phyloP scores from a whole-genome alignment of 441 rosid species.

The Mallotus repandus region DNA sequence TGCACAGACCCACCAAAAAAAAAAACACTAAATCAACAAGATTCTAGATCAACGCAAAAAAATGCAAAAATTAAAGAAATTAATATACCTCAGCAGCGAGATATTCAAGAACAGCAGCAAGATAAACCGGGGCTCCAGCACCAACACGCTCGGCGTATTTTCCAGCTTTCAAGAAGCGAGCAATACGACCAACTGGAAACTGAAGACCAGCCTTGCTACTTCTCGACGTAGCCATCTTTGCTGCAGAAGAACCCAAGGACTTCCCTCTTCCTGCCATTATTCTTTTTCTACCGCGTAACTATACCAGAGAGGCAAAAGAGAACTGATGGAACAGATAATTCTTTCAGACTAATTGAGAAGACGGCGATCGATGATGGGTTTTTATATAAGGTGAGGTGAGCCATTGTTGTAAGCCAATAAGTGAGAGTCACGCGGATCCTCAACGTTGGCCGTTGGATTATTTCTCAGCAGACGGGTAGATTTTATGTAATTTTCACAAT shows the following conservation, averaged over 20 bases:
- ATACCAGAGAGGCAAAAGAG: too few relatives aligned
- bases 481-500: too few relatives aligned
- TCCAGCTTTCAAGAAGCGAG: conserved; percentile 53
- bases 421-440: conserved; percentile 4
- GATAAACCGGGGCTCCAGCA: conserved; percentile 51
- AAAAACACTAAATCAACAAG: background rate
- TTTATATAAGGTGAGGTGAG: background rate
- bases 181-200: conserved; percentile 53
- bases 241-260: background rate
- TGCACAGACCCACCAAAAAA: background rate
- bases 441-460: conserved; percentile 9
- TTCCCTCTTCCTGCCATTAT: conserved; percentile 17
- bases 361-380: background rate
- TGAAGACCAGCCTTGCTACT: conserved; percentile 54
- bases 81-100: conserved; percentile 52
- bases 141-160: conserved; percentile 51
- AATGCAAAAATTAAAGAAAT: background rate
- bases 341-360: background rate
- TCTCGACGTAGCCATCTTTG: conserved; percentile 34
- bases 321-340: background rate
- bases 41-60: background rate
- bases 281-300: background rate
- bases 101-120: conserved; percentile 22
- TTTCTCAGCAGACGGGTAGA: background rate
- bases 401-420: background rate